Base-by-base conservation (phyloP, 2,329 filamentous ascomycete species). In the Cytospora piceae region DNA sequence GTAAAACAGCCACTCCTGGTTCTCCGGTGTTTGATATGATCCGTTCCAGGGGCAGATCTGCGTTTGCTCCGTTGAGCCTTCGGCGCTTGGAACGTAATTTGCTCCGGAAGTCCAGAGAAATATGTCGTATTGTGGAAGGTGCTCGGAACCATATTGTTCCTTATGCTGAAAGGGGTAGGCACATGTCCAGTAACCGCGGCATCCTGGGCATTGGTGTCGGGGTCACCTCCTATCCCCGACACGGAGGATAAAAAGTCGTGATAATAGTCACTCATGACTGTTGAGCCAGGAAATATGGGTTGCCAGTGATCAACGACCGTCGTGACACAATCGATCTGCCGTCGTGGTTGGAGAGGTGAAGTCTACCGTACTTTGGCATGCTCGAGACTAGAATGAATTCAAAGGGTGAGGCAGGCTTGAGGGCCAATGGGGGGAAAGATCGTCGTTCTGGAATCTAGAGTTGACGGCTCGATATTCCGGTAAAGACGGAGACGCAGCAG, bases 1-100 rank as follows among this genome's bases (percentile, higher is more conserved):
- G 94, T 98, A 70, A 83, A 97, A 79, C 95, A 99, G 32, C 95
- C 95, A 69, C 93, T 97, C 72, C 95, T 86, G 53, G 95, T 98
- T 71, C 95, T 88, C 68, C 94, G 90, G 76, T 98, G 94, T 78
- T 98, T 98, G 71, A 96, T 90, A 73, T 91, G 89, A 68, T 96
- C 91, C 57, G 80, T 69, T 3, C 81, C 82, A 2, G 80, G 74
- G 12, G 78, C 73, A 0, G 83, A 84, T 69, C 85, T 86, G 64
- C 83, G 81, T 59, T 84, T 79, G 68, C 76, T 79, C 71, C 83
- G 80, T 58, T 82, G 79, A 14, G 80, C 70, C 71, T 85, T 85
- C 20, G 81, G 75, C 2, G 80, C 73, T 66, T 79, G 81, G 67
- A 83, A 81, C 7, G 81, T 77, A 52, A 80, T 77, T 7, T 82